Conservation (phyloP, 495 filamentous ascomycete species). For the Talaromyces thailandensis region DNA sequence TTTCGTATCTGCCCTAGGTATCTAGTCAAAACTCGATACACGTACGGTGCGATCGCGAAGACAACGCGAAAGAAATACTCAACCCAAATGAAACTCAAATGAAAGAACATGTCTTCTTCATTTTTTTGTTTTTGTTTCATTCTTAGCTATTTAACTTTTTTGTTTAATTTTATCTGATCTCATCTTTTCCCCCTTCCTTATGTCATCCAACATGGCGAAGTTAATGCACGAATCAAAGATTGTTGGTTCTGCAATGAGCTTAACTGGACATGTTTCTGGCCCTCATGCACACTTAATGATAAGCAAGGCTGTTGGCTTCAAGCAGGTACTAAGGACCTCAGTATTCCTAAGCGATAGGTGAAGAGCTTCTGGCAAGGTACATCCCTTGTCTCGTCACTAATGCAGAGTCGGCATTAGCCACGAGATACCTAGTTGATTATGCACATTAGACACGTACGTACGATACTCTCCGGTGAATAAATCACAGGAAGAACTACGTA, state of each 20-base stretch:
- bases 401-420: not conserved
- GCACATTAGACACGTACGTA: not conserved
- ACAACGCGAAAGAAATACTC: not conserved
- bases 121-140: not conserved
- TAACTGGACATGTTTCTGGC: slow-evolving; percentile 6
- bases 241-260: not conserved
- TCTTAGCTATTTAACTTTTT: too few species aligned
- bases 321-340: not conserved
- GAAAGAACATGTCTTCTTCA: not conserved
- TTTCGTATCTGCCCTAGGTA: not conserved
- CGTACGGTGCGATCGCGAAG: not conserved
- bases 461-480: not conserved
- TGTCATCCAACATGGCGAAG: not conserved
- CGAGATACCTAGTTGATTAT: not conserved
- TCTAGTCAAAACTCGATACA: not conserved
- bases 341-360: not conserved
- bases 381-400: not conserved
- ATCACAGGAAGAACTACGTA: not conserved
- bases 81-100: not conserved
- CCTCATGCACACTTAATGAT: not conserved
- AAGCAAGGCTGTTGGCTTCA: not conserved
- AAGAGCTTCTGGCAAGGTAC: not conserved
- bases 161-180: too few species aligned
- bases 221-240: not conserved
- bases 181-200: not conserved